These are phyloP conservation scores for Cercospora berteroae DNA, from an alignment of 2,329 filamentous ascomycete genomes.

Conservation along the genomic window DNA sequence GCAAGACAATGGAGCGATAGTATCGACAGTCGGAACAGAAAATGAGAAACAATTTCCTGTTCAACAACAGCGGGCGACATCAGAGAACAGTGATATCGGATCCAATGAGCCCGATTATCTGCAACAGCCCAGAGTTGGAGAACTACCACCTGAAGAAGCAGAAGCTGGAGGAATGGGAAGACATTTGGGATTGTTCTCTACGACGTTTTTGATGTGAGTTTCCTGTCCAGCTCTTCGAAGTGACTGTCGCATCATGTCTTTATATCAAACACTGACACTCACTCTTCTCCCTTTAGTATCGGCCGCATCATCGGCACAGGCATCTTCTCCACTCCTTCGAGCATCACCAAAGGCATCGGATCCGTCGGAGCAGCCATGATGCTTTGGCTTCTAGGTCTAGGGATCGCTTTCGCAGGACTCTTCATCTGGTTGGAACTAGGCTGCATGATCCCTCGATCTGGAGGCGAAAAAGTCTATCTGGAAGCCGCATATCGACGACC, in stretches of 20 bases:
- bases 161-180: slow-evolving; percentile 18
- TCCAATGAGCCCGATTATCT: neutral
- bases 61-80: neutral
- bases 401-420: slow-evolving; percentile 57
- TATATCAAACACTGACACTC: neutral
- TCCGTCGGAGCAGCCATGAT: slow-evolving; percentile 62
- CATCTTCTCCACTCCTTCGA: slow-evolving; percentile 17
- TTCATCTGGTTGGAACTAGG: slow-evolving; percentile 62
- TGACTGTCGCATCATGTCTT: too few species aligned
- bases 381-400: slow-evolving; percentile 63
- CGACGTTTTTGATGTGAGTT: slow-evolving; percentile 17
- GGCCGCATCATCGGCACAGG: slow-evolving; percentile 21
- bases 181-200: slow-evolving; percentile 22
- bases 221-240: too few species aligned
- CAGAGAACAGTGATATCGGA: neutral
- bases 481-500: slow-evolving; percentile 67
- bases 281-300: neutral
- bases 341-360: slow-evolving; percentile 45
- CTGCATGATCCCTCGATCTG: slow-evolving; percentile 64
- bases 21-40: neutral
- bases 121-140: slow-evolving; percentile 8
- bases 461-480: slow-evolving; percentile 65
- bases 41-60: neutral
- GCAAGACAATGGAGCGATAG: neutral
- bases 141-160: slow-evolving; percentile 11